Percentiles rank a stretch among this genome's conserved stretches.
phyloP scores from a whole-genome alignment of 768 basidiomycete genomes.

The Gautieria morchelliformis region DNA sequence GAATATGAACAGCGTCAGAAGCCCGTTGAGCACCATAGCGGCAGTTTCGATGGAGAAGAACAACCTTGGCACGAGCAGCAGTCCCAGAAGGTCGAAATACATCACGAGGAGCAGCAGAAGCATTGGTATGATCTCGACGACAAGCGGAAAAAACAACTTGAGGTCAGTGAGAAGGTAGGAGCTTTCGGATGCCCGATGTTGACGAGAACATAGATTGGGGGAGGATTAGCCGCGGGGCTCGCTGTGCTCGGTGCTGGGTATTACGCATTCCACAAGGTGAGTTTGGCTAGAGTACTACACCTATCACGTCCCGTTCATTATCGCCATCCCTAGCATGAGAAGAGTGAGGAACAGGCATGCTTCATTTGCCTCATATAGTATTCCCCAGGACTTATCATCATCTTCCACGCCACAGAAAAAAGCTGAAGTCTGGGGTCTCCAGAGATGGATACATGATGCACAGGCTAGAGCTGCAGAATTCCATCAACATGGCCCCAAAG shows the following conservation, averaged over 20 bases:
- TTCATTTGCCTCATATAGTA: background rate
- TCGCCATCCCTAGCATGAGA: conserved; percentile 27
- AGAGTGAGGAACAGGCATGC: conserved; percentile 46
- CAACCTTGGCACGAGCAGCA: conserved; percentile 12
- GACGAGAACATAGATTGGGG: conserved; percentile 41
- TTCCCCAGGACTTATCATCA: background rate
- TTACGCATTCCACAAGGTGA: conserved; percentile 37
- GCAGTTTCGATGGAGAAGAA: conserved; percentile 12
- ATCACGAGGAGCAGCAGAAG: conserved; percentile 40
- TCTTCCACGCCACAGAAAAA: conserved; percentile 32
- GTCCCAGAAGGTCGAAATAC: conserved; percentile 19
- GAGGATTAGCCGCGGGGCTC: conserved; percentile 48
- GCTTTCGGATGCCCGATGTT: conserved; percentile 4
- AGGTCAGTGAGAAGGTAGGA: conserved; percentile 25
- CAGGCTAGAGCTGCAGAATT: conserved; percentile 42
- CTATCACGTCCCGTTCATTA: background rate
- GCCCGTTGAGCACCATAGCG: conserved; percentile 12
- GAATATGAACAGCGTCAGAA: conserved; percentile 22
- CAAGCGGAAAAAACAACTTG: conserved; percentile 44
- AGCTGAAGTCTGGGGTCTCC: conserved; percentile 37
- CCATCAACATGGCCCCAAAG: conserved; percentile 31
- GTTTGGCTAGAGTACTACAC: background rate
- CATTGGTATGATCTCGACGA: conserved; percentile 50
- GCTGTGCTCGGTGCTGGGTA: conserved; percentile 42
- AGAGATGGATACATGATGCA: conserved; percentile 50